Base-by-base conservation (phyloP, 139 green algal genomes). In the Edaphochlamys debaryana region DNA sequence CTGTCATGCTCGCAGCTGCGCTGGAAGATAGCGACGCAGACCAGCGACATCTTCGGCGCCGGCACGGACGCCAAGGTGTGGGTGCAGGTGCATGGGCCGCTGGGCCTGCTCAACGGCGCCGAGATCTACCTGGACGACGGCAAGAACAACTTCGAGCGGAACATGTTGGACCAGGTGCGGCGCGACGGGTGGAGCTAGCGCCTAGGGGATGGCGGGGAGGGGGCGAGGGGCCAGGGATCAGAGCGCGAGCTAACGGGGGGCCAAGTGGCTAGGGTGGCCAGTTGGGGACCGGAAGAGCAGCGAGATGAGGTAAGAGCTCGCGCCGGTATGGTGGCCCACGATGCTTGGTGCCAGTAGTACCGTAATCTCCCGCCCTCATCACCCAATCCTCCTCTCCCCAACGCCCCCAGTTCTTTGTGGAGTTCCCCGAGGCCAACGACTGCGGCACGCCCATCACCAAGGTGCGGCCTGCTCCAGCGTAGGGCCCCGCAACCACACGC, bases 51-150 rank as follows among this genome's bases (percentile, higher is more conserved):
- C 5, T 83, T 71, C 20, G 88, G 86, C 27, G 87, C 90, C 29
- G 90, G 90, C 40, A 93, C 90, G 19, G 90, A 93, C 50, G 90
- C 90, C 22, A 76, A 69, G 25, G 87, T 92, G 27, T 86, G 38
- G 36, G 62, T 83, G 67, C 84, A 85, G 63, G 69, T 91, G 32
- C 64, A 76, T 48, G 87, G 87, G n/a, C 87, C 87, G 0, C 74
- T 79, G 42, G 87, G 87, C 25, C 86, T 91, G 87, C 72, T 91
- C 32, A 83, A 79, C 36, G 87, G 87, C 22, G 78, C 79, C 7
- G 87, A 91, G 67, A 72, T 86, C 8, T 25, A 75, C 40, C 73
- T 91, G 45, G 83, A 88, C 79, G 82, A 89, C 74, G 66, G 37
- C 54, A 80, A 67, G 17, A 88, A 88, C 76, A 79, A 75, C 41